Evolutionary conservation across 2,329 filamentous ascomycete genomes (phyloP), one percentile per base, ranked within the genome.

Genomic region (Coniochaeta hoffmannii): DNA sequence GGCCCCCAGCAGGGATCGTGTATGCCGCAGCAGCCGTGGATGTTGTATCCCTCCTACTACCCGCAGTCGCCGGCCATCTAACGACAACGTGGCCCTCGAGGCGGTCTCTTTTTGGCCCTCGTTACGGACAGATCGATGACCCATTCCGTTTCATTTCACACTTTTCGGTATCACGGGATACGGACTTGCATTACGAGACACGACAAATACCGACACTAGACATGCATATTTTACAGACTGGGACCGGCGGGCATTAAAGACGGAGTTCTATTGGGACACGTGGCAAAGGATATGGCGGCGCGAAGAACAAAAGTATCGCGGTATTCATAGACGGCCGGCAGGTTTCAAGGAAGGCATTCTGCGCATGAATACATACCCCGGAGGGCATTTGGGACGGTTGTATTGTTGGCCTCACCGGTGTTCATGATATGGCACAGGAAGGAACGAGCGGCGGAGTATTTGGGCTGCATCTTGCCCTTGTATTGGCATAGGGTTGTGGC

Each of bases 21-120:
- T 34, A 35, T 61, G 17, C 59, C 55, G 32, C 60, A 56, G 32
- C 55, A 53, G 54, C 41, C 54, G 10, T 59, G 58, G 58, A 26
- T 53, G 1, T 44, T 61, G 50, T 60, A 59, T 35, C 55, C 58
- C 6, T 50, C 56, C 9, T 59, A 58, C 19, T 59, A 59, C 44
- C 53, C 56, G 14, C 59, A 55, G 30, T 58, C 59, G 12, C 56
- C 56, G 22, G 53, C 53, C 7, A 36, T 57, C 19, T 57, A 24
- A 46, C 31, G n/a, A 17, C 14, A 12, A 7, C 7, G 11, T 28
- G 24, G 19, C 41, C 26, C 3, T 8, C 26, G 41, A 28, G n/a
- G 26, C 41, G 41, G 41, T 28, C 12, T n/a, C 10, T 28, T 46
- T 46, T 46, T 19, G 22, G 19, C 41, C 19, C 24, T 22, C 36